Evolutionary conservation across 2,329 filamentous ascomycete species (phyloP).

Genomic region (Arthrobotrys iridis): DNA sequence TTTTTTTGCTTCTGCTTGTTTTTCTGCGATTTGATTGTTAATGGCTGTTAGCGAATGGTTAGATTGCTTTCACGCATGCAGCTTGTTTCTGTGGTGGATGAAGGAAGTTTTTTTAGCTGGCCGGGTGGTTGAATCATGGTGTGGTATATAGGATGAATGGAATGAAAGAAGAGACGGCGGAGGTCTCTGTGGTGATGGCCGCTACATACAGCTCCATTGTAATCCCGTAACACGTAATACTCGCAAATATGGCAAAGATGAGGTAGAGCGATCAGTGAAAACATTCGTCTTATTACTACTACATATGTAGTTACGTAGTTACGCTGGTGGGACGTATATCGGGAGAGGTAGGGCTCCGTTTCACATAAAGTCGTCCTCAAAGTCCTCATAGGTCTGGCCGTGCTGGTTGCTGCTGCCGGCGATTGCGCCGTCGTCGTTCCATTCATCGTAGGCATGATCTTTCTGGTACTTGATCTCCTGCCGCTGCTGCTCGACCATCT

Average conservation of each 20-base stretch:
- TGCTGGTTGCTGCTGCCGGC: slow-evolving; percentile 84
- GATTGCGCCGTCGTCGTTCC: slow-evolving; percentile 85
- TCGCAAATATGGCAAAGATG: too few relatives aligned
- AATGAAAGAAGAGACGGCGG: background rate
- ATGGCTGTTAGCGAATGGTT: slow-evolving; percentile 9
- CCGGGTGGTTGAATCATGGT: background rate
- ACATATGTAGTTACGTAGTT: too few relatives aligned
- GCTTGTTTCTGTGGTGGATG: background rate
- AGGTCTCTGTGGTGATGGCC: background rate
- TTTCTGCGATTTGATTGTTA: background rate
- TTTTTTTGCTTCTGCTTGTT: slow-evolving; percentile 13
- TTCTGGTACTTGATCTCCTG: slow-evolving; percentile 93
- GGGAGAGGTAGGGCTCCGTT: background rate
- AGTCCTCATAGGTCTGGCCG: slow-evolving; percentile 71
- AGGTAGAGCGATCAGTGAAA: too few relatives aligned
- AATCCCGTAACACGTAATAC: too few relatives aligned
- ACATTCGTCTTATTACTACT: too few relatives aligned
- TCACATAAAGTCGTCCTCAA: slow-evolving; percentile 96
- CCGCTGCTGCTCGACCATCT: slow-evolving; percentile 76
- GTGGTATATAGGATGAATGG: background rate
- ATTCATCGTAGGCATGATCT: slow-evolving; percentile 96
- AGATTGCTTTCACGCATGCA: background rate
- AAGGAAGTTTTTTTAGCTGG: background rate
- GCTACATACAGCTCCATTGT: background rate
- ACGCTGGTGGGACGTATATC: too few relatives aligned